Base-by-base conservation (phyloP, 305 asterid genomes). In the Coffea humblotiana region DNA sequence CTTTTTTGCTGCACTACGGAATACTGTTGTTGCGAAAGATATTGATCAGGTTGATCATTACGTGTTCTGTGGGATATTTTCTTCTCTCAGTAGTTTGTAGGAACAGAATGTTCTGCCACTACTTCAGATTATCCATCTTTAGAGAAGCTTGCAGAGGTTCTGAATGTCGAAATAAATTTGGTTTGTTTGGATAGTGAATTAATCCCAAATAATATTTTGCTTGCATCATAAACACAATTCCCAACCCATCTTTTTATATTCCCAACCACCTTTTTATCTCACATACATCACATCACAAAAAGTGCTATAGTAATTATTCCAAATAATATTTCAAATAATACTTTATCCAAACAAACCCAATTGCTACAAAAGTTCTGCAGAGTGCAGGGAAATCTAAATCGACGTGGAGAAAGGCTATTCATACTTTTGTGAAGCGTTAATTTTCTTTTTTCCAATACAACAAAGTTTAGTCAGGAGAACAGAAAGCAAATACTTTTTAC, bases 21-120 rank as follows among this genome's bases (percentile, higher is more conserved):
- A 93, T 86, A 96, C 99, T 35, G 82, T 96, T 83, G 90, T 96
- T 27, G 98, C 96, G 54, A 81, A 83, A 77, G 94, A 91, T 86
- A 90, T 93, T 84, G 97, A 96, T 68, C 98, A 96, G 97, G 99
- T 94, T 81, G 29, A n/a, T 23, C 65, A 60, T 60, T 10, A 6
- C n/a, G 1, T 6, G 25, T 60, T 23, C 65, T 18, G 29, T 37
- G 0, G 21, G 32, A 70, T 48, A 18, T 58, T 68, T 56, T 15
- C 2, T 25, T 47, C 16, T 56, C 45, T 2, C 9, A n/a, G 21
- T 12, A 40, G 35, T 16, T 47, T 83, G 56, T 87, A 79, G 98
- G 96, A 47, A 37, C 43, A 37, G 43, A 37, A 37, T 37, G 43
- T 37, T 37, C 43, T 37, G 43, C 43, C 43, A 3, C 43, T 47